Conservation (phyloP, 352 stramenopile species). For the Pythium grandisporangium region DNA sequence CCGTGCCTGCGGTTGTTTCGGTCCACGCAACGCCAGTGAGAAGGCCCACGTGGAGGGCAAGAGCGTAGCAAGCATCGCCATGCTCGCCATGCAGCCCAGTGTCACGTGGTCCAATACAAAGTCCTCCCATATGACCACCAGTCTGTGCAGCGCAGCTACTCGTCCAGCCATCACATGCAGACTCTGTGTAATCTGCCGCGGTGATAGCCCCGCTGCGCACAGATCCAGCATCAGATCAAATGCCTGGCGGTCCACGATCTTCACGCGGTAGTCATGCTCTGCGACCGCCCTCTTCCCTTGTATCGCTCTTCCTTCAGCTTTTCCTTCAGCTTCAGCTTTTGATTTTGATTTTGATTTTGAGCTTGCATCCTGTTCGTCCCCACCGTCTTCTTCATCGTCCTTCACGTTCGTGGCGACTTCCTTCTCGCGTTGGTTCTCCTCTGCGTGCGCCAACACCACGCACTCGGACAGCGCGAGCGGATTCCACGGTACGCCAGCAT, state of each 20-base stretch:
- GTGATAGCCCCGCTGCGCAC: constrained; percentile 8
- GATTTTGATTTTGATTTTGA: too few relatives aligned
- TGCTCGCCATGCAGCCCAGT: constrained; percentile 26
- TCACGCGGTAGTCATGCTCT: constrained; percentile 9
- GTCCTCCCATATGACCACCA: constrained; percentile 27
- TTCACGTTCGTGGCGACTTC: neutral
- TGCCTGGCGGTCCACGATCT: constrained; percentile 8
- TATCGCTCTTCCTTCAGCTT: too few relatives aligned
- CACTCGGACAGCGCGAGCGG: neutral
- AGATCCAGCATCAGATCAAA: constrained; percentile 19
- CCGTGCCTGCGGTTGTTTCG: constrained; percentile 1
- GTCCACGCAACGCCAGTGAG: constrained; percentile 27
- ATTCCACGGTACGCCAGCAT: neutral
- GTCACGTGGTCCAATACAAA: constrained; percentile 3
- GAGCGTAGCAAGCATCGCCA: constrained; percentile 23
- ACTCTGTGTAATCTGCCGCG: constrained; percentile 8
- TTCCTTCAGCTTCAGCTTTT: neutral
- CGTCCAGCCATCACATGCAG: constrained; percentile 12
- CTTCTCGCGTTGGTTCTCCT: neutral
- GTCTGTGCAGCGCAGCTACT: constrained; percentile 8
- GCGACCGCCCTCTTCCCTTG: neutral
- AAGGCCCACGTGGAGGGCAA: constrained; percentile 35
- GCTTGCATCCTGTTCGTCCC: too few relatives aligned
- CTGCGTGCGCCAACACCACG: neutral
- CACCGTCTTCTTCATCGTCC: too few relatives aligned